Evolutionary conservation across 371 early-diverging fungal species (phyloP).

Genomic region (Lichtheimia hyalospora): DNA sequence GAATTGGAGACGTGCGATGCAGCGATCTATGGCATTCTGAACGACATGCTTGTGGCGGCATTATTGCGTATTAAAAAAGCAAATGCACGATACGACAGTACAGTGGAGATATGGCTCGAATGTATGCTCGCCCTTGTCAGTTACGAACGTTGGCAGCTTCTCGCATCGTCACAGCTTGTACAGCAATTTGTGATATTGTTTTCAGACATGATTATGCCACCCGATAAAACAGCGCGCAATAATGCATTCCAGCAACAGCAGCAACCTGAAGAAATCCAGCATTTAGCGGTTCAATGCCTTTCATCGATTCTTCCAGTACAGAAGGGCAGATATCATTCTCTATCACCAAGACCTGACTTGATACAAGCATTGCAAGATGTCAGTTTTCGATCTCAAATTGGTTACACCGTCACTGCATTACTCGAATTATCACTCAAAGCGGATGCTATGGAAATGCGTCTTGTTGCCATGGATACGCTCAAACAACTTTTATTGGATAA

Average conservation of each 20-base stretch:
- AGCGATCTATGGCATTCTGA: background rate
- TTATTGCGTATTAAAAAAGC: background rate
- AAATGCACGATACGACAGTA: background rate
- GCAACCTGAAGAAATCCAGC: slow-evolving; percentile 39
- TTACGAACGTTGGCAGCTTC: background rate
- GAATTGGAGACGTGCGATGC: background rate
- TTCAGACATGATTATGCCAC: background rate
- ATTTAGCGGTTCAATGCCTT: slow-evolving; percentile 35
- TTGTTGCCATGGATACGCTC: slow-evolving; percentile 33
- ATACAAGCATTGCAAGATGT: background rate
- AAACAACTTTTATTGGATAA: slow-evolving; percentile 29
- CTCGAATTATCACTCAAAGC: slow-evolving; percentile 29
- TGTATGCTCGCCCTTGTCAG: background rate
- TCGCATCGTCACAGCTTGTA: background rate
- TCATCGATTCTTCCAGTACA: slow-evolving; percentile 9
- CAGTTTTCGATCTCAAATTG: slow-evolving; percentile 14
- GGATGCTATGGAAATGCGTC: slow-evolving; percentile 35
- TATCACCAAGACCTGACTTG: slow-evolving; percentile 7
- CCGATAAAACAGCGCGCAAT: background rate
- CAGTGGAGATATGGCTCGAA: background rate
- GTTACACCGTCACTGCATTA: slow-evolving; percentile 28
- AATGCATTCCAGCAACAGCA: background rate
- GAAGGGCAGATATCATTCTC: background rate
- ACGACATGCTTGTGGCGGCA: slow-evolving; percentile 1
- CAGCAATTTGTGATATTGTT: slow-evolving; percentile 6